Conservation (phyloP, 176 grass and related monocot genomes). For the Ensete ventricosum region DNA sequence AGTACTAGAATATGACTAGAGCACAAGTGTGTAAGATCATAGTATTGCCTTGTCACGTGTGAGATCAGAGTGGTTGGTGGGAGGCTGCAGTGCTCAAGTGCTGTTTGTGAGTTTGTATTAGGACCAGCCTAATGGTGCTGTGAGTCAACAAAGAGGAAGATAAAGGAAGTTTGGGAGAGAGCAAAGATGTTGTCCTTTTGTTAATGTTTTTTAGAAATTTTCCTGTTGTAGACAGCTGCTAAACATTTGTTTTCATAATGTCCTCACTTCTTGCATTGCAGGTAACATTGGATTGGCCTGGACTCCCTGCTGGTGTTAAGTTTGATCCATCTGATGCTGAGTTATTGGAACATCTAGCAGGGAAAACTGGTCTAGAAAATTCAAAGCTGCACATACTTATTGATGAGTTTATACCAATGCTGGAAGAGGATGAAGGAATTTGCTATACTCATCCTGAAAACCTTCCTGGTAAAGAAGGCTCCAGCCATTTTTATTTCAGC, state of each 20-base stretch:
- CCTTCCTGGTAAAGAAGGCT: constrained; percentile 50
- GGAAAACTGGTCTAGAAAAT: constrained; percentile 42
- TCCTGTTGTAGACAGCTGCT: background rate
- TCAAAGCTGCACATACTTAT: constrained; percentile 55
- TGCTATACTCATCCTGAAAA: constrained; percentile 83
- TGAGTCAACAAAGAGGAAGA: too few species aligned
- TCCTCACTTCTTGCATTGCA: constrained; percentile 25
- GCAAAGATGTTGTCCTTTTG: too few species aligned
- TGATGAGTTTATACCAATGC: constrained; percentile 80
- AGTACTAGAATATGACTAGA: too few species aligned
- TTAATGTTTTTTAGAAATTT: background rate
- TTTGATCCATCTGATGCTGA: constrained; percentile 77
- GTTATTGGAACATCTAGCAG: constrained; percentile 64
- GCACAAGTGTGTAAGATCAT: too few species aligned
- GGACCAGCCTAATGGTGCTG: too few species aligned
- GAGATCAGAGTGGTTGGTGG: too few species aligned
- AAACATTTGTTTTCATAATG: background rate
- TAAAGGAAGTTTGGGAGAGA: too few species aligned
- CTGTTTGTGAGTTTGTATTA: too few species aligned
- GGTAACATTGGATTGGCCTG: constrained; percentile 66
- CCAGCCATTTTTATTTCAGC: background rate
- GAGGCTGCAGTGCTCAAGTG: too few species aligned
- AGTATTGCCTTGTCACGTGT: too few species aligned
- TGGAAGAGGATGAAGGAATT: constrained; percentile 55
- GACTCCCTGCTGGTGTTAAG: constrained; percentile 74